Percentiles rank a stretch among this genome's conserved stretches.
Conservation (phyloP, 2,329 filamentous ascomycete species). For the Penicillium sp. region DNA sequence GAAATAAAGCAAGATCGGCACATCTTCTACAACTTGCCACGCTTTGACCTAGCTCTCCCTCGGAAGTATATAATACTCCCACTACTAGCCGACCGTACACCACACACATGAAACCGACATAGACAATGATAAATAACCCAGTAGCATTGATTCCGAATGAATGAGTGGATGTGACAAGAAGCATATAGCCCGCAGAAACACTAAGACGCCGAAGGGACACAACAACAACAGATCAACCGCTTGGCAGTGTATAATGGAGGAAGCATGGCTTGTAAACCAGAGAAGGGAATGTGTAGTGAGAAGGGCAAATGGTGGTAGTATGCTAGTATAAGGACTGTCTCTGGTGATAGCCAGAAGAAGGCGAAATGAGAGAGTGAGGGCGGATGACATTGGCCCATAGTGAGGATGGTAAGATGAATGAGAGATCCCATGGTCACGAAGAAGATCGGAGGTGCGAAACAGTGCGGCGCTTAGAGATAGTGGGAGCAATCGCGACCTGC, state of each 20-base stretch:
- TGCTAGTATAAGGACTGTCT: conserved; percentile 16
- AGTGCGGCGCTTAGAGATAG: not conserved
- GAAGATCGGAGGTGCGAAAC: conserved; percentile 2
- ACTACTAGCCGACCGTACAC: not conserved
- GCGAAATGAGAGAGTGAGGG: conserved; percentile 6
- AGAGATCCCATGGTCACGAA: conserved; percentile 2
- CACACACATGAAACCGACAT: conserved; percentile 6
- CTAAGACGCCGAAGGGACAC: conserved; percentile 17
- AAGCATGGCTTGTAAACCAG: conserved; percentile 10
- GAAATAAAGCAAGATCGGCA: conserved; percentile 10
- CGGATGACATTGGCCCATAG: conserved; percentile 1
- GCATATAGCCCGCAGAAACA: conserved; percentile 13
- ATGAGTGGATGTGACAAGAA: conserved; percentile 16
- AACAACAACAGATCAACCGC: conserved; percentile 19
- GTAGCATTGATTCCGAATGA: conserved; percentile 19
- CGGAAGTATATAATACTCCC: conserved; percentile 14
- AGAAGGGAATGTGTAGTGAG: conserved; percentile 16
- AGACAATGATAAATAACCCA: conserved; percentile 11
- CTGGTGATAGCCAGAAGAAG: conserved; percentile 13
- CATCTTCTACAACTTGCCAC: conserved; percentile 12
- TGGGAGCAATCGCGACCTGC: conserved; percentile 2
- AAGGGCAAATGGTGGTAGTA: conserved; percentile 5
- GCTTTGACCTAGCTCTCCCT: not conserved
- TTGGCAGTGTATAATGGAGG: conserved; percentile 20
- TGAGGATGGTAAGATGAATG: conserved; percentile 8